Conservation (phyloP, 1,139 yeast genomes). For the Ogataea hybrid region DNA sequence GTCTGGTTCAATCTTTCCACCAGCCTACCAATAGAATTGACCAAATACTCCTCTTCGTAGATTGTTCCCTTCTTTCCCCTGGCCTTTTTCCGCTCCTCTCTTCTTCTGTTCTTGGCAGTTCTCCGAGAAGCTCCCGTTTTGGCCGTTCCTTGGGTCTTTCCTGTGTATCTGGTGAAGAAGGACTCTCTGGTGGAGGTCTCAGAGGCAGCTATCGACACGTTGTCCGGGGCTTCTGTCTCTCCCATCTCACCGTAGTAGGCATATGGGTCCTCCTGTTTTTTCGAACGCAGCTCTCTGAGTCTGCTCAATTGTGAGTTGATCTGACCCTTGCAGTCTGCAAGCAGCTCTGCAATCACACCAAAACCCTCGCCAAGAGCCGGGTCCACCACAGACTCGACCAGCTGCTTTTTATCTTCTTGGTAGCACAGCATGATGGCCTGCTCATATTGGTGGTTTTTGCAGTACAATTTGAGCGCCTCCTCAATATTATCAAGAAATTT, state of each 20-base stretch:
- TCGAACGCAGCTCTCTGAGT: slow-evolving; percentile 77
- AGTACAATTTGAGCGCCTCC: slow-evolving; percentile 63
- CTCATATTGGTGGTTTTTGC: slow-evolving; percentile 74
- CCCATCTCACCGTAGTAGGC: slow-evolving; percentile 68
- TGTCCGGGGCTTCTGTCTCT: slow-evolving; percentile 82
- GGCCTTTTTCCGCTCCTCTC: slow-evolving; percentile 95
- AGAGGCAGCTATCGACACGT: slow-evolving; percentile 92
- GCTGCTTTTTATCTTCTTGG: slow-evolving; percentile 39
- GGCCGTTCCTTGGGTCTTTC: slow-evolving; percentile 93
- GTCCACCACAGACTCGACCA: slow-evolving; percentile 62
- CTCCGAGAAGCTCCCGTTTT: slow-evolving; percentile 93
- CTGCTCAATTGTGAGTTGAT: slow-evolving; percentile 78
- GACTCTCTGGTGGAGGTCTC: slow-evolving; percentile 93
- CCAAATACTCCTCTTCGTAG: slow-evolving; percentile 93
- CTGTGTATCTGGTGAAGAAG: slow-evolving; percentile 92
- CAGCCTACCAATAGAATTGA: slow-evolving; percentile 83
- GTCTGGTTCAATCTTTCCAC: slow-evolving; percentile 79
- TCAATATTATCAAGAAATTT: slow-evolving; percentile 59
- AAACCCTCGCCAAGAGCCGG: slow-evolving; percentile 83
- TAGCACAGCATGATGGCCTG: slow-evolving; percentile 70
- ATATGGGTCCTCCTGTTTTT: slow-evolving; percentile 81
- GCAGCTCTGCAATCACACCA: slow-evolving; percentile 78
- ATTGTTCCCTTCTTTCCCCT: slow-evolving; percentile 97
- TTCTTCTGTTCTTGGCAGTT: slow-evolving; percentile 85
- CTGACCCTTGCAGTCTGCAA: slow-evolving; percentile 91